These are phyloP conservation scores for Magnusiomyces suaveolens DNA, from an alignment of 1,139 yeast genomes.

Conservation along the genomic window DNA sequence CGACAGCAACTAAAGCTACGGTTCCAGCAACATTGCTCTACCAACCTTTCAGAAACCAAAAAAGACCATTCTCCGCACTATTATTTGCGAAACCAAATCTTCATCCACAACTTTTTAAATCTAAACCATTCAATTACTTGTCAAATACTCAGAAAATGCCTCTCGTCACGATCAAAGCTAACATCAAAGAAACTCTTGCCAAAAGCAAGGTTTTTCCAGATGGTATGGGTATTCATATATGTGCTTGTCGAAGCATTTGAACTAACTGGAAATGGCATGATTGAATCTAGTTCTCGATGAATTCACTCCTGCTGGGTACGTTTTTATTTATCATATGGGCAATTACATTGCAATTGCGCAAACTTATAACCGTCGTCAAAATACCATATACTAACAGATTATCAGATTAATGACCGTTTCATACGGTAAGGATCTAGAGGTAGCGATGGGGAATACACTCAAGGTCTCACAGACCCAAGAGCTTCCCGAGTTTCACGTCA, in stretches of 20 bases:
- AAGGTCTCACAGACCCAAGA: slow-evolving; percentile 55
- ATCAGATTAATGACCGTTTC: slow-evolving; percentile 36
- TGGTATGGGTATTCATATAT: slow-evolving; percentile 39
- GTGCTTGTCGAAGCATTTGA: no score
- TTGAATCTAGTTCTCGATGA: slow-evolving; percentile 26
- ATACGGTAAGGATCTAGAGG: slow-evolving; percentile 48
- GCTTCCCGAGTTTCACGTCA: slow-evolving; percentile 56
- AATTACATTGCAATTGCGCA: not conserved
- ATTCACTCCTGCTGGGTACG: slow-evolving; percentile 27
- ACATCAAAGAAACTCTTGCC: slow-evolving; percentile 49
- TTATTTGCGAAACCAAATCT: no score
- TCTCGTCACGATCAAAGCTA: slow-evolving; percentile 46
- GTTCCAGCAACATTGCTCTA: no score
- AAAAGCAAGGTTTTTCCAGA: slow-evolving; percentile 59
- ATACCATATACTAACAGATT: not conserved
- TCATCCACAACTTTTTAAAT: no score
- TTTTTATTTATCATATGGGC: slow-evolving; percentile 15
- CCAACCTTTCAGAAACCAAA: not conserved
- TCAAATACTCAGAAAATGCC: slow-evolving; percentile 8
- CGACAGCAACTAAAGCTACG: no score
- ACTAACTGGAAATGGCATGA: no score
- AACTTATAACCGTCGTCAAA: no score
- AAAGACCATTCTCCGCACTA: no score
- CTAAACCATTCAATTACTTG: not conserved
- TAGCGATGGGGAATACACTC: slow-evolving; percentile 71